Evolutionary conservation across 2,329 filamentous ascomycete species (phyloP), one percentile per base, ranked within the genome.

Genomic region (Pseudogymnoascus sp.): DNA sequence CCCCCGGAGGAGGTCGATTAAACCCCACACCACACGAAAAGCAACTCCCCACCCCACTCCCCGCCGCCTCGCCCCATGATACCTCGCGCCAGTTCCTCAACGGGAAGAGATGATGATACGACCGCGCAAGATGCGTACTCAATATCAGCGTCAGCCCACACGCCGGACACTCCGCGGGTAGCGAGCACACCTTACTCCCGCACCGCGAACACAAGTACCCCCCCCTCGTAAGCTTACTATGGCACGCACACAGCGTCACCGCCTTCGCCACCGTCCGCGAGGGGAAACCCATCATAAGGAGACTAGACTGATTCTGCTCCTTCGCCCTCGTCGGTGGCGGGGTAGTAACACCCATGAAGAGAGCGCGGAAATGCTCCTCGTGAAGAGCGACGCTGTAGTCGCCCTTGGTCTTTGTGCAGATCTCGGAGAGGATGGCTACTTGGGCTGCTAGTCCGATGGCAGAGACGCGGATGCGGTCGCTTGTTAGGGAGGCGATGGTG

Each of bases 241-340:
- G 93, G 73, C 95, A 99, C 4, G 93, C 92, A 74, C 95, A 99
- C 66, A 95, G 85, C 64, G 89, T 92, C 62, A 83, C 78, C 4
- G 87, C 83, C 56, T 81, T 79, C 23, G 80, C 80, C 4, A 95
- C 85, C 2, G 89, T 89, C 38, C 93, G 85, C 5, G 91, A 96
- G 0, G 95, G 95, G 72, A 99, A 99, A 4, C 95, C 95, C 93
- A 99, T 99, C 90, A 96, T 96, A 25, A 99, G 84, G 42, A 99
- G 79, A 62, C 84, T 86, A 1, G 85, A 82, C 7, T 81, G 81
- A 65, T 79, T 81, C 70, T 84, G 81, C 67, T 84, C 82, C 42
- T 78, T 76, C 2, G 87, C 84, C 62, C 90, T 85, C 11, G 92
- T 90, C 16, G 92, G 88, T 0, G 93, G 95, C 0, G 95, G 95